Conservation (phyloP, 306 rosid species). For the Quercus aquifolioides region DNA sequence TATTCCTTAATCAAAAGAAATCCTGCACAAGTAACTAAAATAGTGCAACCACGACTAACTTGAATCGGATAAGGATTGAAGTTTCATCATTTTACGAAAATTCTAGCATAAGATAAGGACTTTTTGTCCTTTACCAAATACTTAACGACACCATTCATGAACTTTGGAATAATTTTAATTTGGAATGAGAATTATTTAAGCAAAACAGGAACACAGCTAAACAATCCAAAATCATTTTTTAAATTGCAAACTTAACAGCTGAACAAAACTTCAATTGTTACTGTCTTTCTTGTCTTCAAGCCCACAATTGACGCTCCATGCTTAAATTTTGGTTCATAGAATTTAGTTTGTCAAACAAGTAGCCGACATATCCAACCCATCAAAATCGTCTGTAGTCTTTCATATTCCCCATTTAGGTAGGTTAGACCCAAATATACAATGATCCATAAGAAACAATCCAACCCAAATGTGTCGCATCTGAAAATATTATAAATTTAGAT, state of each 20-base stretch:
- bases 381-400: background rate
- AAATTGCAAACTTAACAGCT: background rate
- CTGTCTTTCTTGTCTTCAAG: background rate
- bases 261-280: background rate
- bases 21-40: background rate
- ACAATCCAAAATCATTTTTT: background rate
- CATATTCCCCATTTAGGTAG: background rate
- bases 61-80: background rate
- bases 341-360: background rate
- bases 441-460: background rate
- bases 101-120: background rate
- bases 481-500: background rate
- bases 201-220: background rate
- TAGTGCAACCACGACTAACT: background rate
- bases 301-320: background rate
- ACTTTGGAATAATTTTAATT: background rate
- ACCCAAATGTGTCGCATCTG: background rate
- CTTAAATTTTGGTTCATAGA: constrained; percentile 9
- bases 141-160: background rate
- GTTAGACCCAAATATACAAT: background rate
- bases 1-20: background rate
- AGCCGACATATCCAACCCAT: background rate
- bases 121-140: background rate
- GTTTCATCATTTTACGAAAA: background rate
- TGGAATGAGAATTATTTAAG: background rate